Conservation (phyloP, 441 rosid genomes). For the Populus hybrid region DNA sequence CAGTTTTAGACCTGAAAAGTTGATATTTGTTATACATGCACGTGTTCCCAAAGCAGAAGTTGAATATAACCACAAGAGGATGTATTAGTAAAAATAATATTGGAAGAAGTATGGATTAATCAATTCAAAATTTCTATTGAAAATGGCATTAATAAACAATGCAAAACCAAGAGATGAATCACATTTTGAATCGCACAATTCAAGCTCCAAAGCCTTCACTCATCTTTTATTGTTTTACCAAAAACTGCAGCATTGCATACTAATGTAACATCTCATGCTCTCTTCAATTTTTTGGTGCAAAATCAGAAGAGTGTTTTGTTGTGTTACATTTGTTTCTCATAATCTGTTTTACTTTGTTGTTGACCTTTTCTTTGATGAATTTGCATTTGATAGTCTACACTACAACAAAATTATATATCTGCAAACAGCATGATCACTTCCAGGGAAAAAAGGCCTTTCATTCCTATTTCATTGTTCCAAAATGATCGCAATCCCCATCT, state of each 20-base stretch:
- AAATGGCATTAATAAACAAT: background rate
- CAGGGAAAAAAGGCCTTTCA: slow-evolving; percentile 1
- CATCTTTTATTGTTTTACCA: background rate
- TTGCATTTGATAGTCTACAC: background rate
- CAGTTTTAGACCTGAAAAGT: background rate
- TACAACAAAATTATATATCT: background rate
- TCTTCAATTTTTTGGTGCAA: background rate
- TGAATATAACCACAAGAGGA: background rate
- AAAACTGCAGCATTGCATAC: background rate
- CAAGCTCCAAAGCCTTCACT: background rate
- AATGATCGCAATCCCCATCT: slow-evolving; percentile 6
- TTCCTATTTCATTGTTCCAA: slow-evolving; percentile 2
- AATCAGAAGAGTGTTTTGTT: background rate
- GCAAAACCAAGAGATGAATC: background rate
- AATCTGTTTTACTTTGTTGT: background rate
- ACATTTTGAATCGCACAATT: background rate
- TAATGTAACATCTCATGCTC: background rate
- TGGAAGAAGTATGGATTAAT: background rate
- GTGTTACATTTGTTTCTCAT: background rate
- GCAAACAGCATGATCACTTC: background rate
- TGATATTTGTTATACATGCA: background rate
- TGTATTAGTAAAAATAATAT: background rate
- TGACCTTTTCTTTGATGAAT: background rate
- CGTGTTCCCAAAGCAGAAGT: background rate
- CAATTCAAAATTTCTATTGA: background rate